These are phyloP conservation scores for Colletotrichum viniferum DNA, from an alignment of 2,329 filamentous ascomycete species.

Conservation along the genomic window DNA sequence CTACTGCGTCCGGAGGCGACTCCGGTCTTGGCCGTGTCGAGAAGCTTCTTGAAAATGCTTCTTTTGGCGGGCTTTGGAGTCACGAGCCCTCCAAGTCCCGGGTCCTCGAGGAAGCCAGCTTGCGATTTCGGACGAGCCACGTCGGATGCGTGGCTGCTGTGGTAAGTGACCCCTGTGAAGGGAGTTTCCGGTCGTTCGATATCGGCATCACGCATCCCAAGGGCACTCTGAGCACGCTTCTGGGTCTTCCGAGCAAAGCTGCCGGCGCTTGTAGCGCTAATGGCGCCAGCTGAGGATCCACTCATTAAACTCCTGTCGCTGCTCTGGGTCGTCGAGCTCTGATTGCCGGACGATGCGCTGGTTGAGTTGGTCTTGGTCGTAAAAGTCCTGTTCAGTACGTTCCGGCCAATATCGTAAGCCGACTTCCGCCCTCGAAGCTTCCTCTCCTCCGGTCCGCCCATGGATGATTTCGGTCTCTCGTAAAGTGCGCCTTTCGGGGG, in stretches of 20 bases:
- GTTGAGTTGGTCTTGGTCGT: constrained; percentile 89
- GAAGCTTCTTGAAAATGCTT: constrained; percentile 94
- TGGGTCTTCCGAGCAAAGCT: constrained; percentile 82
- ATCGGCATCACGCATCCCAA: constrained; percentile 64
- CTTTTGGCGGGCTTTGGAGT: constrained; percentile 80
- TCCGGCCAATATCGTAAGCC: constrained; percentile 76
- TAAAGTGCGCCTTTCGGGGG: constrained; percentile 60
- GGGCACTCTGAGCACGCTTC: constrained; percentile 66
- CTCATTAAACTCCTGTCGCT: constrained; percentile 93
- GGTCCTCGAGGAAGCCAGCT: constrained; percentile 69
- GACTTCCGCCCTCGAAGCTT: constrained; percentile 71
- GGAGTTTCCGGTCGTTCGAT: constrained; percentile 63
- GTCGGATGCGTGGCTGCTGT: constrained; percentile 80
- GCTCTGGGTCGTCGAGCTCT: constrained; percentile 75
- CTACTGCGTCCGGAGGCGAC: constrained; percentile 88
- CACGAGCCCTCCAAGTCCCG: constrained; percentile 78
- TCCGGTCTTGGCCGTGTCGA: constrained; percentile 92
- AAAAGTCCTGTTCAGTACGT: constrained; percentile 76
- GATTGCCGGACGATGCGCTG: constrained; percentile 74
- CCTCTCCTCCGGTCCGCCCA: constrained; percentile 47
- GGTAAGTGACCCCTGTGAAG: constrained; percentile 84
- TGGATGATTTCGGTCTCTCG: constrained; percentile 64
- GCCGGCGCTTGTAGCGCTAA: constrained; percentile 94
- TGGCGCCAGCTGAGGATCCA: constrained; percentile 84
- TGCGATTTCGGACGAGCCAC: constrained; percentile 69